Evolutionary conservation across 306 rosid genomes (phyloP), one percentile per base, ranked within the genome.

Genomic region (Vigna unguiculata): DNA sequence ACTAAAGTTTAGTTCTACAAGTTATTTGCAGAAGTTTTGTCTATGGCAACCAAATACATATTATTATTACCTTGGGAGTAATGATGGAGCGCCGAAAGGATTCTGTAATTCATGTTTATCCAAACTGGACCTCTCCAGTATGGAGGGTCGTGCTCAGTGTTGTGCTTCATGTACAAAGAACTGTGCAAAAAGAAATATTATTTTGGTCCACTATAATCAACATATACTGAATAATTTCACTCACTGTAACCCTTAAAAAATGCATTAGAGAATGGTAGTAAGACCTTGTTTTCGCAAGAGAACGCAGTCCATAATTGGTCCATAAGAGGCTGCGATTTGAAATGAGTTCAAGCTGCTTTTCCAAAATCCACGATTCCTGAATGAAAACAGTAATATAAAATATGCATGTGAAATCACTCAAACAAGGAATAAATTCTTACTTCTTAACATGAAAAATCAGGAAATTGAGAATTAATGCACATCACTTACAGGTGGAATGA

Each of bases 71-170:
- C 97, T 89, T 72, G 82, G 70, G 99, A 87, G 81, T 95, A 95
- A 88, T 95, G 89, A 78, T 92, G 75, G 82, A 95, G 99, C 1
- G 97, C 91, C 21, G 97, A 88, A 65, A 95, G 96, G 79, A 95
- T 84, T 87, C 88, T 83, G 87, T 87, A 94, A 79, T 87, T 86
- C 87, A 89, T 81, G 80, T 88, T 90, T 78, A 85, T 91, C 98
- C 99, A 95, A 82, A 95, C 76, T 17, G 96, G 81, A 75, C 99
- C 97, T 79, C 97, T 92, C 99, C 97, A 95, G 75, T 92, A 95
- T 0, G 97, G 99, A n/a, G 91, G 76, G n/a, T 90, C 99, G 22
- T 92, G 96, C 86, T 95, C 96, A 32, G 99, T 89, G 83, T 95
- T 95, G 80, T 72, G 79, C 81, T 92, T 95, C 97, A 95, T 92